phyloP scores from a whole-genome alignment of 768 basidiomycete genomes.

The Mrakia frigida region DNA sequence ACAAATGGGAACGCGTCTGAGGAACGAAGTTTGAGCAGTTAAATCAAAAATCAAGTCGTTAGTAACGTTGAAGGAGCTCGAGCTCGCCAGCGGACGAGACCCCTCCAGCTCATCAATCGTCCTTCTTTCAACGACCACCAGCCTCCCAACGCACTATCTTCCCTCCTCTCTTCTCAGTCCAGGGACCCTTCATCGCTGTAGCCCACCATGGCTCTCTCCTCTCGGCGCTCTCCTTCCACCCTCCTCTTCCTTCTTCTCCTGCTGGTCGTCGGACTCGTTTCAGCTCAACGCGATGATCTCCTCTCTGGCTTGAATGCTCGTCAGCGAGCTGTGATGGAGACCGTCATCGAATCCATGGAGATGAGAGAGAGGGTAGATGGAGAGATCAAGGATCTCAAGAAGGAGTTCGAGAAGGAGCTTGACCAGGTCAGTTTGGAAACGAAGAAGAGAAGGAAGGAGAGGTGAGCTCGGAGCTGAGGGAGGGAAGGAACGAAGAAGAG shows the following conservation, averaged over 20 bases:
- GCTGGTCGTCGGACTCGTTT: background rate
- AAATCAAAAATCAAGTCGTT: too few species aligned
- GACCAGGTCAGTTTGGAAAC: background rate
- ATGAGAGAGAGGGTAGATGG: background rate
- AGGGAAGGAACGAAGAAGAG: too few species aligned
- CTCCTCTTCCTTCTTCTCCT: background rate
- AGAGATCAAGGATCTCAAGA: background rate
- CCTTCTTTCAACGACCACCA: background rate
- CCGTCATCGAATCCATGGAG: conserved; percentile 11
- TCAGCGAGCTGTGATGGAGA: conserved; percentile 10
- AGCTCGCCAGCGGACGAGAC: background rate
- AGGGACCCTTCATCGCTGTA: background rate
- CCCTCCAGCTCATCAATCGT: background rate
- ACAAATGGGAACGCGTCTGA: too few species aligned
- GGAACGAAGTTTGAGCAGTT: too few species aligned
- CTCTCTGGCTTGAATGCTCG: background rate
- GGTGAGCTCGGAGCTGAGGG: background rate
- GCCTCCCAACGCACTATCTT: background rate
- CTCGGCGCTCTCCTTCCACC: background rate
- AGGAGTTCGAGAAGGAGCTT: conserved; percentile 1
- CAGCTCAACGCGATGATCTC: background rate
- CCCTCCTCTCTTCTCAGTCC: too few species aligned
- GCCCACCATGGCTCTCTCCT: background rate
- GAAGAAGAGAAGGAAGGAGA: background rate
- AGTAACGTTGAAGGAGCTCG: too few species aligned